Conservation (phyloP, 139 green algal genomes). For the Tetradesmus obliquus region DNA sequence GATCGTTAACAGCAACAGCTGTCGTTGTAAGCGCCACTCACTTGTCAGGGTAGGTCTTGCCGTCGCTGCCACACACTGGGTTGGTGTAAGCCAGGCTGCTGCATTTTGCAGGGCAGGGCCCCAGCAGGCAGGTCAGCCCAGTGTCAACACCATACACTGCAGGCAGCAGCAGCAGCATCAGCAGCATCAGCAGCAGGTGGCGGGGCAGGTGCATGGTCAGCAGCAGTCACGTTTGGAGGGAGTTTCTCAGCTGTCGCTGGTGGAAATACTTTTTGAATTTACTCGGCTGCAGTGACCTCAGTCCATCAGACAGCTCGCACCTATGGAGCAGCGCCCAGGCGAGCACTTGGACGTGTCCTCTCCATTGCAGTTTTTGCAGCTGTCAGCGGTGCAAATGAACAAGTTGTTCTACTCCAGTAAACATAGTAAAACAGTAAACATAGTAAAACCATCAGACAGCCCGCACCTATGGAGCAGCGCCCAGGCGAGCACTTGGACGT, state of each 20-base stretch:
- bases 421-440: no score
- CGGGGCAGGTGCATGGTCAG: background rate
- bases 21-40: background rate
- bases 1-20: no score
- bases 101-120: constrained; percentile 10
- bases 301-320: no score
- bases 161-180: background rate
- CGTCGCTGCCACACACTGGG: constrained; percentile 52
- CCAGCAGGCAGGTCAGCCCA: constrained; percentile 9
- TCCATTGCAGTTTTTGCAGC: no score
- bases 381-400: no score
- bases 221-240: background rate
- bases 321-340: no score
- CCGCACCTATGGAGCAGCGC: background rate
- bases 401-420: no score
- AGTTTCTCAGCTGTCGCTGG: background rate
- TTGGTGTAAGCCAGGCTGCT: background rate
- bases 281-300: no score
- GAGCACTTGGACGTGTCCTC: no score
- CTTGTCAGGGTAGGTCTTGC: constrained; percentile 44
- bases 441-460: no score
- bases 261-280: no score
- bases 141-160: constrained; percentile 18
- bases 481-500: background rate
- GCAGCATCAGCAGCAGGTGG: background rate